A percentile compares a stretch with the other conserved stretches of the same genome.
These are phyloP conservation scores for Cryptococcus amylolentus DNA, from an alignment of 1,284 basidiomycete species.

Conservation along the genomic window DNA sequence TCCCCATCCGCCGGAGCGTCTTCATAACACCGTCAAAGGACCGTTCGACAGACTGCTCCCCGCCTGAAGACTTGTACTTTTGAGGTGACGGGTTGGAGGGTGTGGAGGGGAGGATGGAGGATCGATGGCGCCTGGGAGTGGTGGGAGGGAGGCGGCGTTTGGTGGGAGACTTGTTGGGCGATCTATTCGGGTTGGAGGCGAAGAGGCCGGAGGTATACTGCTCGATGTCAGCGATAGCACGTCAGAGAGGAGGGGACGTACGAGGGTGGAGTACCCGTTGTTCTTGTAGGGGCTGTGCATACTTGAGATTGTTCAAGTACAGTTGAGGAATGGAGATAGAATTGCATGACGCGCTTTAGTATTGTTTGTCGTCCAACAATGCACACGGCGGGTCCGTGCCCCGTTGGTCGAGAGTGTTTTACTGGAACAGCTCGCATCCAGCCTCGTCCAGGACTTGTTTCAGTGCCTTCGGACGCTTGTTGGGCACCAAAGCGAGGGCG, in stretches of 20 bases:
- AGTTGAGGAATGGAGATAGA: too few relatives aligned
- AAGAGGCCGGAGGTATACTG: too few relatives aligned
- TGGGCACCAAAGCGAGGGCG: constrained; percentile 53
- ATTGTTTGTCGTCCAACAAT: too few relatives aligned
- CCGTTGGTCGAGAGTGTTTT: neutral
- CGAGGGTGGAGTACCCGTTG: too few relatives aligned
- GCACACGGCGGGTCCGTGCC: too few relatives aligned
- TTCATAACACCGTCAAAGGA: constrained; percentile 33
- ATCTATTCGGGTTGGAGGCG: neutral
- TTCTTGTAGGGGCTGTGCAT: too few relatives aligned
- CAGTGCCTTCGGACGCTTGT: constrained; percentile 51
- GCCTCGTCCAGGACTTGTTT: constrained; percentile 50
- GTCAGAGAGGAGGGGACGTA: too few relatives aligned
- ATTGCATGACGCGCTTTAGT: too few relatives aligned
- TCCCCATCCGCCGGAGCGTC: constrained; percentile 16
- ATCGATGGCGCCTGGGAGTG: constrained; percentile 14
- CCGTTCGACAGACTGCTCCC: constrained; percentile 18
- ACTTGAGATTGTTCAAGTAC: too few relatives aligned
- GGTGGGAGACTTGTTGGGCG: constrained; percentile 1
- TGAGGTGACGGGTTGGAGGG: constrained; percentile 18
- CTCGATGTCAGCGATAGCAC: too few relatives aligned
- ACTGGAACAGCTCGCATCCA: constrained; percentile 42
- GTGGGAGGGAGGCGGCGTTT: constrained; percentile 6
- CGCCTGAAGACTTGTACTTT: constrained; percentile 16
- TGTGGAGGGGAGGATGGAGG: constrained; percentile 22